Base-by-base conservation (phyloP, 768 basidiomycete species). In the Infundibulicybe gibba region DNA sequence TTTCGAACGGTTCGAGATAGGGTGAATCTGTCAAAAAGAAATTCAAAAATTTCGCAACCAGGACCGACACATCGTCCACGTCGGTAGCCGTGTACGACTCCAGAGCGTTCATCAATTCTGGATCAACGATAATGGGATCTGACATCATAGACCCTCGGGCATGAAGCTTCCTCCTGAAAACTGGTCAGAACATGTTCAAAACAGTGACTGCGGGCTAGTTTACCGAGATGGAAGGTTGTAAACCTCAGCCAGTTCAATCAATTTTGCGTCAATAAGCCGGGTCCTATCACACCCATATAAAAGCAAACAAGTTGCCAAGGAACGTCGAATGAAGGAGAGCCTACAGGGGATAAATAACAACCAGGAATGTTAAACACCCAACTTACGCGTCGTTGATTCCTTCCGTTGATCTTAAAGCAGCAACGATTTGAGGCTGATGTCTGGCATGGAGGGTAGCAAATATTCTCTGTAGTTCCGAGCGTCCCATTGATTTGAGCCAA, bases 281-380 rank as follows among this genome's bases (percentile, higher is more conserved):
- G 60, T 55, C 40, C 82, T 67, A 39, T 84, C 80, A 52, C 83
- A 88, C 6, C 87, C 87, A 54, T 81, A 86, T 19, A 87, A 57
- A 2, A 86, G 61, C 33, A 88, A 67, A 60, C 80, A 86, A 9
- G 74, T 66, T 13, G 76, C 77, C 21, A 90, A 58, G 2, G 81
- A 82, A n/a, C 73, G 68, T 5, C 83, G 75, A 41, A 90, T 74
- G 49, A 88, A 83, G 13, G 57, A 65, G 14, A 75, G 75, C 42
- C 41, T 34, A 40, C 21, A 47, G 32, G 46, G 14, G 12, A 40
- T 32, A 31, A 45, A 19, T 13, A 32, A 20, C 19, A 43, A 40
- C 31, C 11, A 35, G 12, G 9, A 31, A 13, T 34, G 17, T n/a
- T 38, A 31, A 8, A 34, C 13, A 38, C 49, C 45, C 9, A 2